These are phyloP conservation scores for Calonectria pseudoreteaudii DNA, from an alignment of 2,329 filamentous ascomycete genomes.

Conservation along the genomic window DNA sequence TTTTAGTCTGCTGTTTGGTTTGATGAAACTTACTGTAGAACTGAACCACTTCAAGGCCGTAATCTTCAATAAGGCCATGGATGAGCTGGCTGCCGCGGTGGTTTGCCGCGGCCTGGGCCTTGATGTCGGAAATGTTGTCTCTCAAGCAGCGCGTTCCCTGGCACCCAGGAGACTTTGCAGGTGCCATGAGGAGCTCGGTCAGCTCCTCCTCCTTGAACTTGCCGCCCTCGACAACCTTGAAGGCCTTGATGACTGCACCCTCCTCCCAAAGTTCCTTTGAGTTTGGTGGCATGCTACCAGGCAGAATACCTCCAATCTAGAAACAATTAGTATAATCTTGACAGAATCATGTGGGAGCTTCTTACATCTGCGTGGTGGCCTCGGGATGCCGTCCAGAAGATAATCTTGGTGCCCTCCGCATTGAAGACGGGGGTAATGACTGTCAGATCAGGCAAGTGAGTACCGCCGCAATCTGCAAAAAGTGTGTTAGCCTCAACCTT, in stretches of 20 bases:
- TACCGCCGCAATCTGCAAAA: slow-evolving; percentile 75
- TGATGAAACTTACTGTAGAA: slow-evolving; percentile 69
- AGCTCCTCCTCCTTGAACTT: slow-evolving; percentile 82
- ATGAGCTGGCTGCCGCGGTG: slow-evolving; percentile 86
- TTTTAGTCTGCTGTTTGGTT: no score
- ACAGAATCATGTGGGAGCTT: rapidly evolving
- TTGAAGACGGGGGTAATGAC: slow-evolving; percentile 83
- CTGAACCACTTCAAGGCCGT: slow-evolving; percentile 79
- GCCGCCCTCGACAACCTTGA: slow-evolving; percentile 78
- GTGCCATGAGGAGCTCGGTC: slow-evolving; percentile 76
- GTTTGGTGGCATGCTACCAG: slow-evolving; percentile 82
- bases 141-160: slow-evolving; percentile 80
- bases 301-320: slow-evolving; percentile 78
- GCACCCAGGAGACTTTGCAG: slow-evolving; percentile 78
- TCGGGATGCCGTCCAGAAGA: slow-evolving; percentile 83
- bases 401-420: slow-evolving; percentile 70
- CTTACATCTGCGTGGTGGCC: slow-evolving; percentile 79
- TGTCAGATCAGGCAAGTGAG: slow-evolving; percentile 84
- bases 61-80: slow-evolving; percentile 78
- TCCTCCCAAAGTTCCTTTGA: slow-evolving; percentile 72
- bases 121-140: slow-evolving; percentile 85
- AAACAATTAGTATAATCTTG: background rate
- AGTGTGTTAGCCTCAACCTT: background rate
- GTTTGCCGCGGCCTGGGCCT: slow-evolving; percentile 85
- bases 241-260: slow-evolving; percentile 70